Base-by-base conservation (phyloP, 1,284 basidiomycete species). In the Entoloma clypeatum region DNA sequence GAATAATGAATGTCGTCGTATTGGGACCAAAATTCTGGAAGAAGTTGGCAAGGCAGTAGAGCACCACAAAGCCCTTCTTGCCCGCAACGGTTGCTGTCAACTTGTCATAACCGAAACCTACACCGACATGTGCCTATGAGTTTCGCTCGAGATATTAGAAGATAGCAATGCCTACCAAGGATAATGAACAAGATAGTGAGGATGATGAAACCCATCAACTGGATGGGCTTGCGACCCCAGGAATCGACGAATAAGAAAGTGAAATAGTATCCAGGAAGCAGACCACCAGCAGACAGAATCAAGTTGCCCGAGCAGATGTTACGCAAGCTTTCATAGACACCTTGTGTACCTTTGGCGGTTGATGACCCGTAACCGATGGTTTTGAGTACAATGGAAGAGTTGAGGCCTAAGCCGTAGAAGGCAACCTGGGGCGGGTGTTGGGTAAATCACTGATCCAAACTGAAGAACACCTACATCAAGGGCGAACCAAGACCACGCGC, bases 391-490 rank as follows among this genome's bases (percentile, higher is more conserved):
- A 81, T 81, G 34, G 77, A 75, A 5, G 81, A 84, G 69, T 92
- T 92, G 44, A 92, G 72, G 43, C 86, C 83, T 30, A 92, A 74
- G 47, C 88, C 89, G 63, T 91, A 90, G 69, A 92, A 92, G 21
- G 81, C 81, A 62, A 91, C 79, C 75, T 90, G 50, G 57, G 30
- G 44, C 49, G 48, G n/a, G n/a, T n/a, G 28, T 42, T 40, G 33
- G 46, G 46, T 38, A 19, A 40, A 19, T 26, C 14, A 25, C 4
- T 50, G 25, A 26, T 24, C 43, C 2, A 26, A 8, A 36, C 7
- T 24, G 18, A 21, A 36, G 11, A 24, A 14, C 24, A 63, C 77
- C 34, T 36, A 77, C 77, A 48, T 87, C 86, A 27, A 86, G 70
- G 2, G 86, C 82, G 51, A 92, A 90, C 88, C 88, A 91, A 9